Base-by-base conservation (phyloP, 352 stramenopile genomes). In the Phytophthora pisi region DNA sequence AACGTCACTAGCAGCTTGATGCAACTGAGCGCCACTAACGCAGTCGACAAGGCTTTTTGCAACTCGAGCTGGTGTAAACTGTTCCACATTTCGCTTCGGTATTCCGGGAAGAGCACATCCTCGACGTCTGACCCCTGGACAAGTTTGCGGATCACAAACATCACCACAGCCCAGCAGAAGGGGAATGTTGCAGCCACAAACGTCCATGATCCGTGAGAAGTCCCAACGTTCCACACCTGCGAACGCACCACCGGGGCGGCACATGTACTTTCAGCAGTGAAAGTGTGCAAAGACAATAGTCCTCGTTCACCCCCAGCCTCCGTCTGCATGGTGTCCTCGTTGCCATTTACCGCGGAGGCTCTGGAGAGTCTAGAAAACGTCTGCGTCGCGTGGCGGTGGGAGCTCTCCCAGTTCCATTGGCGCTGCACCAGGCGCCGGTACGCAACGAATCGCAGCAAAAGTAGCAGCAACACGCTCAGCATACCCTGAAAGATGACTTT, bases 121-220 rank as follows among this genome's bases (percentile, higher is more conserved):
- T 62, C 42, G 26, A 69, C 5, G 15, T 23, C 18, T n/a, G 50
- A 62, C 10, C 24, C 36, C 6, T n/a, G 51, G 9, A 18, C 64
- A 52, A 51, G 51, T 18, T 45, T 71, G 57, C 23, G 67, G 42
- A 15, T 51, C 69, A 60, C 0, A 20, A 50, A 74, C 20, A 70
- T 55, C 42, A 66, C 20, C 24, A 43, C 40, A 18, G 57, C 64
- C 79, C 80, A 90, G 5, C 71, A 10, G 5, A 83, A 66, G 4
- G 80, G 80, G 18, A 72, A 81, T 16, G 58, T 30, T 52, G 72
- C 42, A n/a, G 52, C 59, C 49, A 86, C 24, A 28, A 91, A 81
- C 28, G 82, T 88, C 78, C 78, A 89, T 0, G 82, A 91, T 18
- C 82, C 82, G 36, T 86, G 67, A 16, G 74, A 64, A 28, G 53